Conservation (phyloP, 2,329 filamentous ascomycete species). For the Exophiala dermatitidis region DNA sequence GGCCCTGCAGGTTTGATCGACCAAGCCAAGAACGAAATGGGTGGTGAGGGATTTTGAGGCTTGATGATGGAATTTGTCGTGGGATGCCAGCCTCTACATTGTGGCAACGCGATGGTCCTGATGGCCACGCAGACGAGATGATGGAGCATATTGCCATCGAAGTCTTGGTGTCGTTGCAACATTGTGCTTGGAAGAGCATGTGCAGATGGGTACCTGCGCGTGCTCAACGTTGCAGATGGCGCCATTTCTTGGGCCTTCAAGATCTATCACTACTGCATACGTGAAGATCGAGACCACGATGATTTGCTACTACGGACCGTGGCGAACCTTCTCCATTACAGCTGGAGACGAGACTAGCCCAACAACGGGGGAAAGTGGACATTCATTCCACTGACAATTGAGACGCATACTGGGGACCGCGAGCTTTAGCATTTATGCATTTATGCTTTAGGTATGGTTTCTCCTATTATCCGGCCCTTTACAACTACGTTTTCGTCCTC, state of each 20-base stretch:
- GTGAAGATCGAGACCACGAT: not conserved
- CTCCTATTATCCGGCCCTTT: too few relatives aligned
- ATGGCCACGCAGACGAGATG: not conserved
- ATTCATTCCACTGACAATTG: too few relatives aligned
- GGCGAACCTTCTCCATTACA: not conserved
- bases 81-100: not conserved
- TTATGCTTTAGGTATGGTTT: too few relatives aligned
- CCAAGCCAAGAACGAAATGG: too few relatives aligned
- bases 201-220: not conserved
- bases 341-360: not conserved
- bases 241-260: not conserved
- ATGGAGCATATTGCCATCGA: not conserved
- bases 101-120: not conserved
- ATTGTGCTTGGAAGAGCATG: not conserved
- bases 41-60: not conserved
- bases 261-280: not conserved
- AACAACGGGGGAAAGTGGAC: too few relatives aligned
- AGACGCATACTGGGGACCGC: too few relatives aligned
- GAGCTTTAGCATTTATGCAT: too few relatives aligned
- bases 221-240: not conserved
- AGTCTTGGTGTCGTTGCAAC: not conserved
- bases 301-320: not conserved
- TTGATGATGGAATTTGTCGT: not conserved
- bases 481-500: not conserved
- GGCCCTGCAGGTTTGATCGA: not conserved